Evolutionary conservation across 495 filamentous ascomycete species (phyloP).

Genomic region (Neurospora sp.): DNA sequence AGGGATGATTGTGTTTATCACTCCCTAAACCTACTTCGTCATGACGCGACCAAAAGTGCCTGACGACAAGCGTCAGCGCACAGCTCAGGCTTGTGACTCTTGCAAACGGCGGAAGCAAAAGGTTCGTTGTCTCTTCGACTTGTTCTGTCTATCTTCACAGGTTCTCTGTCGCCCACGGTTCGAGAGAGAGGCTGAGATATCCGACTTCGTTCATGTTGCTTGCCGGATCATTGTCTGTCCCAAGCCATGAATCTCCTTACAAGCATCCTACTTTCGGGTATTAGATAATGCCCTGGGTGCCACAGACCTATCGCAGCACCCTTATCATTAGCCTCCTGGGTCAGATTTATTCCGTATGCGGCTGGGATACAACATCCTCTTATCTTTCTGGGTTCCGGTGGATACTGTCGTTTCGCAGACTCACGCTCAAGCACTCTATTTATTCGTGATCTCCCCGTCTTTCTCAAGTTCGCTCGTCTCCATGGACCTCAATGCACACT

Average conservation of each 20-base stretch:
- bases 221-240: background rate
- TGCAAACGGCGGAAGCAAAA: slow-evolving; percentile 76
- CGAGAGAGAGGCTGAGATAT: background rate
- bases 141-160: slow-evolving; percentile 5
- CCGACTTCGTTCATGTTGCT: background rate
- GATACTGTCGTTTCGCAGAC: background rate
- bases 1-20: slow-evolving; percentile 17
- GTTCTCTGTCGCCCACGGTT: background rate
- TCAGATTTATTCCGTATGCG: background rate
- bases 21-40: slow-evolving; percentile 15
- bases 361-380: background rate
- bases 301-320: background rate
- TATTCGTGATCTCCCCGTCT: background rate
- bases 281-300: background rate
- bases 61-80: slow-evolving; percentile 53
- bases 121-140: slow-evolving; percentile 32
- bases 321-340: background rate
- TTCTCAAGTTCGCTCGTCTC: background rate
- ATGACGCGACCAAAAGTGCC: slow-evolving; percentile 56
- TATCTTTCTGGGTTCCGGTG: background rate
- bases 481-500: background rate
- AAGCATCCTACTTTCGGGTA: background rate
- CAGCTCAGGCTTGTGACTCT: slow-evolving; percentile 61
- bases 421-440: background rate
- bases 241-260: background rate